Evolutionary conservation across 2,329 filamentous ascomycete species (phyloP).

Genomic region (Xylariales sp.): DNA sequence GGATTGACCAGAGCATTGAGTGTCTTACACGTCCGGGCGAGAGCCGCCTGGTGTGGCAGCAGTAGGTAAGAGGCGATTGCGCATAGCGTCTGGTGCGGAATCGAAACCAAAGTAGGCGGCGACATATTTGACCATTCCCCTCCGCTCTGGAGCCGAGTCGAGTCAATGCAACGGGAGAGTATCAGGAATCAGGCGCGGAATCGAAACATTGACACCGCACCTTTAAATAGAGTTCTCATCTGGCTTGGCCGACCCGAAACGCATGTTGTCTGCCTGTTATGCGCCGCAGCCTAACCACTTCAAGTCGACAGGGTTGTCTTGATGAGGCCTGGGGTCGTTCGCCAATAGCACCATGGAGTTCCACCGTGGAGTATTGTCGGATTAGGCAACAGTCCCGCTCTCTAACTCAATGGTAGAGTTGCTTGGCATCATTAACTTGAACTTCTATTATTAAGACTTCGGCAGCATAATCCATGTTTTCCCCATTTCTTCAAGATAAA

Average conservation of each 20-base stretch:
- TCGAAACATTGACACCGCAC: background rate
- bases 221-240: background rate
- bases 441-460: too few relatives aligned
- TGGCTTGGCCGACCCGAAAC: background rate
- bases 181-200: background rate
- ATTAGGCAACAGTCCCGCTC: constrained; percentile 4
- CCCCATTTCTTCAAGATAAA: too few relatives aligned
- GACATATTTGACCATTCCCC: background rate
- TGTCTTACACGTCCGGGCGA: background rate
- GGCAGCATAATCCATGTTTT: too few relatives aligned
- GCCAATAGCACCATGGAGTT: background rate
- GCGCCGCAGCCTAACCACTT: background rate
- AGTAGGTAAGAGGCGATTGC: constrained; percentile 1
- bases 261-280: background rate
- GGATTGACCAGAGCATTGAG: background rate
- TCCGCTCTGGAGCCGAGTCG: background rate
- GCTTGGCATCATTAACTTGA: too few relatives aligned
- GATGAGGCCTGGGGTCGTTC: background rate
- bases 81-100: background rate
- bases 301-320: background rate
- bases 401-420: too few relatives aligned
- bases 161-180: background rate
- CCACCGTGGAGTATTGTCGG: background rate
- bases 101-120: background rate
- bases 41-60: background rate